phyloP scores from a whole-genome alignment of 225 moss, liverwort and hornwort genomes.

The Bryum argenteum region DNA sequence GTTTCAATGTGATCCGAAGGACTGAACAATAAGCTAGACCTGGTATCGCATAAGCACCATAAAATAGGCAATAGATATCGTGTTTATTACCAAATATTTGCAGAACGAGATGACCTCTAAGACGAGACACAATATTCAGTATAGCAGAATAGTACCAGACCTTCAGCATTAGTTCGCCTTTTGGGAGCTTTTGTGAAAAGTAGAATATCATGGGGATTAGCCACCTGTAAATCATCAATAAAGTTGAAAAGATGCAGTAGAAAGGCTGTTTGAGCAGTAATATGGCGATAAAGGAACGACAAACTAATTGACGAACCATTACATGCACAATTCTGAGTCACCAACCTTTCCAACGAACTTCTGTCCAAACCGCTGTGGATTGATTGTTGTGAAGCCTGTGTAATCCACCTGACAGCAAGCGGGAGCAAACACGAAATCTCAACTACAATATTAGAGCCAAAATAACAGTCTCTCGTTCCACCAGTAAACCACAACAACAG shows the following conservation, averaged over 20 bases:
- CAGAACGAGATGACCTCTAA: slow-evolving; percentile 15
- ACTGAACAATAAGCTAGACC: slow-evolving; percentile 1
- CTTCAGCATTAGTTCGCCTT: slow-evolving; percentile 56
- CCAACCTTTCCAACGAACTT: slow-evolving; percentile 96
- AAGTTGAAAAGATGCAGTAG: slow-evolving; percentile 11
- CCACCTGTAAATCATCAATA: slow-evolving; percentile 64
- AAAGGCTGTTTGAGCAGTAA: slow-evolving; percentile 11
- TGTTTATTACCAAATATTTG: slow-evolving; percentile 12
- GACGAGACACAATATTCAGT: neutral
- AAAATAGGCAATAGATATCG: slow-evolving; percentile 10
- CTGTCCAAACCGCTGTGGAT: slow-evolving; percentile 98
- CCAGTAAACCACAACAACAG: slow-evolving; percentile 25
- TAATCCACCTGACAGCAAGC: slow-evolving; percentile 82
- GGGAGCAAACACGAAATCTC: neutral
- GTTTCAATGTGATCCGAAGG: neutral
- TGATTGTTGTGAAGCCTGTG: slow-evolving; percentile 95
- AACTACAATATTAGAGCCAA: slow-evolving; percentile 17
- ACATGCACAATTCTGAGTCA: slow-evolving; percentile 2
- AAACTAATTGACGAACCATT: neutral
- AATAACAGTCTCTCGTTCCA: neutral
- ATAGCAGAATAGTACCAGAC: slow-evolving; percentile 45
- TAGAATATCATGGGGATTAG: slow-evolving; percentile 97
- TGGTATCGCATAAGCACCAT: slow-evolving; percentile 6
- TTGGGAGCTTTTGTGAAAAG: slow-evolving; percentile 90
- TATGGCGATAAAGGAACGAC: slow-evolving; percentile 16